These are phyloP conservation scores for Suillus subalutaceus DNA, from an alignment of 768 basidiomycete genomes.

Conservation along the genomic window DNA sequence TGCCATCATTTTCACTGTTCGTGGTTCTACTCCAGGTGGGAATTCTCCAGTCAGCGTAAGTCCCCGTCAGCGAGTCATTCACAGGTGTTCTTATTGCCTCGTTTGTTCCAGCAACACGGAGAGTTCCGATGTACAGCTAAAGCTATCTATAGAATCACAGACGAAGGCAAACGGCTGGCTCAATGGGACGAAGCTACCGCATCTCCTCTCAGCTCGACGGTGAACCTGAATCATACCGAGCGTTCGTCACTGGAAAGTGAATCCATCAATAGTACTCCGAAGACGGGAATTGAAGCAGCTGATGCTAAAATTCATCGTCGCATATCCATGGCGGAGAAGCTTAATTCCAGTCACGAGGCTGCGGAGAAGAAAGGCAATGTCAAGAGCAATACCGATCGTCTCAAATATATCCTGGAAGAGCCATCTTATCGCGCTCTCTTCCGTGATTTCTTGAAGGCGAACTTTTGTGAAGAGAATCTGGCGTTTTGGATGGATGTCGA, in stretches of 20 bases:
- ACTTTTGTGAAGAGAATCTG: conserved; percentile 98
- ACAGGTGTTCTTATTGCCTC: conserved; percentile 15
- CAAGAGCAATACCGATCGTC: conserved; percentile 90
- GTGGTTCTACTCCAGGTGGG: conserved; percentile 75
- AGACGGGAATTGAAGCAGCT: conserved; percentile 34
- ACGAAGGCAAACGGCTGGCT: conserved; percentile 84
- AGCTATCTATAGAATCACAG: conserved; percentile 92
- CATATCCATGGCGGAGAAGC: conserved; percentile 75
- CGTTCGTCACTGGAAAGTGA: conserved; percentile 61
- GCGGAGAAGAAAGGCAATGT: conserved; percentile 61
- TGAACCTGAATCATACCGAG: conserved; percentile 57
- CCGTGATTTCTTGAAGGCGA: conserved; percentile 90
- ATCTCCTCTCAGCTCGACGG: conserved; percentile 68
- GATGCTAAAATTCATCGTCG: conserved; percentile 77
- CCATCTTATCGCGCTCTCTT: conserved; percentile 87
- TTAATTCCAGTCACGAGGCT: conserved; percentile 58
- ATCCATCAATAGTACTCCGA: conserved; percentile 26
- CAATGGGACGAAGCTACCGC: conserved; percentile 70
- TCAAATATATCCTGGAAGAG: conserved; percentile 92
- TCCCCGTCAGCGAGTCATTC: conserved; percentile 17
- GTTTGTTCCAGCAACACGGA: conserved; percentile 71
- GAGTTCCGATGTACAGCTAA: conserved; percentile 97
- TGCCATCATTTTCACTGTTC: conserved; percentile 90
- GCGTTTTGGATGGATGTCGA: conserved; percentile 97
- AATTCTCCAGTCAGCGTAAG: conserved; percentile 76